phyloP scores from a whole-genome alignment of 2,329 filamentous ascomycete genomes.

The Sphaerulina musiva region DNA sequence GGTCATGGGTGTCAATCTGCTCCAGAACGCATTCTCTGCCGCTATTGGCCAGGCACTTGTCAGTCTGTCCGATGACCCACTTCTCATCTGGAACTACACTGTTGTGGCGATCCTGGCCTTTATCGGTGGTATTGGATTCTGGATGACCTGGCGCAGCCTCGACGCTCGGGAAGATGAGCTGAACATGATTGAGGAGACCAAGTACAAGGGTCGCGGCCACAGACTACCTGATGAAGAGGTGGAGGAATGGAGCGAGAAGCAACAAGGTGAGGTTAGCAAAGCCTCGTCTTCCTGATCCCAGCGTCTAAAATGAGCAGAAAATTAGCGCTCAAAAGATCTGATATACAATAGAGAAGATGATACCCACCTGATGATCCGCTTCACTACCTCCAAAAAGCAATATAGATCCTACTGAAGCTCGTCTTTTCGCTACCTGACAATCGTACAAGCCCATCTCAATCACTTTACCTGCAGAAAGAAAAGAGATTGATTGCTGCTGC shows the following conservation, averaged over 20 bases:
- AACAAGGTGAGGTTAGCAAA: background rate
- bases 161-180: slow-evolving; percentile 62
- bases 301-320: no score
- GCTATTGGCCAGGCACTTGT: slow-evolving; percentile 57
- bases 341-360: no score
- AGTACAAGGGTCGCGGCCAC: slow-evolving; percentile 22
- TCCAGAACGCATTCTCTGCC: slow-evolving; percentile 53
- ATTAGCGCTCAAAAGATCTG: no score
- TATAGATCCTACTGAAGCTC: no score
- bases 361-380: no score
- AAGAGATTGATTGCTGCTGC: no score
- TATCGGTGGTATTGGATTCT: slow-evolving; percentile 59
- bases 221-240: background rate
- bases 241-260: background rate
- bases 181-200: slow-evolving; percentile 50
- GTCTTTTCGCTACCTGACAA: no score
- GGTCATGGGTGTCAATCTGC: slow-evolving; percentile 48
- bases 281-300: no score
- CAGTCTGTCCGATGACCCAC: slow-evolving; percentile 55
- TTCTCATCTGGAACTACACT: slow-evolving; percentile 63
- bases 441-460: no score
- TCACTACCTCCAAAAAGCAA: no score
- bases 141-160: slow-evolving; percentile 59
- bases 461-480: no score
- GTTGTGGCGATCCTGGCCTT: slow-evolving; percentile 57